Evolutionary conservation across 1,284 basidiomycete genomes (phyloP).

Genomic region (Macrocybe sp.): DNA sequence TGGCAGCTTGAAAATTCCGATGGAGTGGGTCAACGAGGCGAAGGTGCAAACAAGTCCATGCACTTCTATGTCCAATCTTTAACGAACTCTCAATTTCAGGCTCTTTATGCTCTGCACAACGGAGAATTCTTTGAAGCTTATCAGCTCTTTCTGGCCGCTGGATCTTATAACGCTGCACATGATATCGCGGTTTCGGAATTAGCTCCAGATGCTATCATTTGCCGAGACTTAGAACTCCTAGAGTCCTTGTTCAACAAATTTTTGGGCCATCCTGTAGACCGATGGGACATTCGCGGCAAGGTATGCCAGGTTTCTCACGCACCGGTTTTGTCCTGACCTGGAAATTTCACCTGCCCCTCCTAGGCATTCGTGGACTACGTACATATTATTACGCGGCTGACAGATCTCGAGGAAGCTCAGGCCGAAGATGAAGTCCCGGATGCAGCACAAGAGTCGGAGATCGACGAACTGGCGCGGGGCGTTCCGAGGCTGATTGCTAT

Average conservation of each 20-base stretch:
- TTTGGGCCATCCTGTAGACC: conserved; percentile 54
- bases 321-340: background rate
- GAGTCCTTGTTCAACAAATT: conserved; percentile 71
- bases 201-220: conserved; percentile 87
- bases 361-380: conserved; percentile 71
- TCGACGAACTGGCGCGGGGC: conserved; percentile 54
- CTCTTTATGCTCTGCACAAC: conserved; percentile 55
- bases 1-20: conserved; percentile 76
- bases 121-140: conserved; percentile 76
- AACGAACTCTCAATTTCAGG: conserved; percentile 36
- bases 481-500: conserved; percentile 67
- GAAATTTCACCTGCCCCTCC: conserved; percentile 11
- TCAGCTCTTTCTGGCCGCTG: conserved; percentile 70
- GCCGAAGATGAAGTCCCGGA: conserved; percentile 41
- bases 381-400: conserved; percentile 57
- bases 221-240: conserved; percentile 75
- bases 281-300: conserved; percentile 80
- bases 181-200: conserved; percentile 77
- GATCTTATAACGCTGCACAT: conserved; percentile 73
- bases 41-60: conserved; percentile 44
- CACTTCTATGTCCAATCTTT: background rate
- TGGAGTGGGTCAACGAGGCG: conserved; percentile 84
- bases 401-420: conserved; percentile 45
- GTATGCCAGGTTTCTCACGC: conserved; percentile 32
- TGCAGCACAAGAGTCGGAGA: conserved; percentile 42